Base-by-base conservation (phyloP, 495 filamentous ascomycete species). In the Clohesyomyces aquaticus region DNA sequence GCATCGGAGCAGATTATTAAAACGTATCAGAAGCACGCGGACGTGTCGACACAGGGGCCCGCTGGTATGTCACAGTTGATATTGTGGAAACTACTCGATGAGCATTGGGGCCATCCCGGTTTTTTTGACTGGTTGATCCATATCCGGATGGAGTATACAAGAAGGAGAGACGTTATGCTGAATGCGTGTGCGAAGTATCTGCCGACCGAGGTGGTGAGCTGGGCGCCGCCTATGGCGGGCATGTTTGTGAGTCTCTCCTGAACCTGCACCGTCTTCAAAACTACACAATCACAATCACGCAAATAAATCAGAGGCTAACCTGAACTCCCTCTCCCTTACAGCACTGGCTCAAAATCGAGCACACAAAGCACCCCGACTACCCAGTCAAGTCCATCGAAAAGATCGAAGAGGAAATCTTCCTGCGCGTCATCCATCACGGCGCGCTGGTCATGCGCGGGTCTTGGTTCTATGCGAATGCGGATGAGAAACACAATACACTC, bases 51-150 rank as follows among this genome's bases (percentile, higher is more conserved):
- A 50, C 94, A 98, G 71, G 89, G 91, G 47, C 91, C 94, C 0
- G 85, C 84, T 68, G 95, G 94, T 26, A 77, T 94, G 55, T 83
- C 88, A 1, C 94, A 98, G 76, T 77, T 94, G 22, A 77, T 93
- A 8, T 73, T 98, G 56, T 93, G 86, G 77, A 96, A 94, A 76
- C 80, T 98, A 60, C 79, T 98, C 8, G 94, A 98, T 57, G 92
- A 96, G 74, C 82, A 85, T 52, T 98, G 94, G 94, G 94, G 93
- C 22, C 94, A 98, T 72, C 78, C 80, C n/a, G 94, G 95, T 0
- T 98, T 90, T 72, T 70, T 98, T 11, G 82, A 89, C 68, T 98
- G 94, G 94, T 76, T 98, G 72, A 90, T 96, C 66, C 78, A 90
- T 69, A 74, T 98, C 52, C 82, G 91, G n/a, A 72, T 87, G 72